Evolutionary conservation across 148 eudicot genomes (phyloP).

Genomic region (Linanthus parryae): DNA sequence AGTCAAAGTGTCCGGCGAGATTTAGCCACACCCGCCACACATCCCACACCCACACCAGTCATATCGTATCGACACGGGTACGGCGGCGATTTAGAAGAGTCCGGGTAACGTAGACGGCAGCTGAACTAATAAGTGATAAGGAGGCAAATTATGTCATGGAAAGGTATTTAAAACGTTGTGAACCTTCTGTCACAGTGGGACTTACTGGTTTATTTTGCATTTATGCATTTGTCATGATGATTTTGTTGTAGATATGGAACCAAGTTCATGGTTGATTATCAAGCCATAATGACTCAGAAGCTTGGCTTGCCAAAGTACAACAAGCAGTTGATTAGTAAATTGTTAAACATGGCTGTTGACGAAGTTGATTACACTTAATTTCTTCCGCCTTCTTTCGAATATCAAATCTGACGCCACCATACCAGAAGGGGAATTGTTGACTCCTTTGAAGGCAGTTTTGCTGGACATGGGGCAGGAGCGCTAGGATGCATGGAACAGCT

Average conservation of each 20-base stretch:
- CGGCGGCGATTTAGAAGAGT: no score
- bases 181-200: not conserved
- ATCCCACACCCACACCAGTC: no score
- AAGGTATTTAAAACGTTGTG: slow-evolving; percentile 35
- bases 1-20: no score
- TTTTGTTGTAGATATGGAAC: slow-evolving; percentile 77
- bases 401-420: slow-evolving; percentile 67
- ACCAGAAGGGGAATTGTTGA: slow-evolving; percentile 61
- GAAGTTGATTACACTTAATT: slow-evolving; percentile 98
- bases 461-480: slow-evolving; percentile 96
- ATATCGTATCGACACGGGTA: no score
- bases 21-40: no score
- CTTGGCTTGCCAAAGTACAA: slow-evolving; percentile 90
- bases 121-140: slow-evolving; percentile 68
- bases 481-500: slow-evolving; percentile 94
- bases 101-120: no score
- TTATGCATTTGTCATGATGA: slow-evolving; percentile 2
- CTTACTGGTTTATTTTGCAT: no score
- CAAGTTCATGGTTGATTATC: slow-evolving; percentile 96
- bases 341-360: slow-evolving; percentile 97
- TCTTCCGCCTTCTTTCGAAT: slow-evolving; percentile 85
- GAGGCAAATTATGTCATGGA: slow-evolving; percentile 92
- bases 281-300: slow-evolving; percentile 90
- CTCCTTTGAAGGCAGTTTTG: slow-evolving; percentile 82
- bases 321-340: slow-evolving; percentile 81